phyloP scores from a whole-genome alignment of 768 basidiomycete species.

The Calvatia gigantea region DNA sequence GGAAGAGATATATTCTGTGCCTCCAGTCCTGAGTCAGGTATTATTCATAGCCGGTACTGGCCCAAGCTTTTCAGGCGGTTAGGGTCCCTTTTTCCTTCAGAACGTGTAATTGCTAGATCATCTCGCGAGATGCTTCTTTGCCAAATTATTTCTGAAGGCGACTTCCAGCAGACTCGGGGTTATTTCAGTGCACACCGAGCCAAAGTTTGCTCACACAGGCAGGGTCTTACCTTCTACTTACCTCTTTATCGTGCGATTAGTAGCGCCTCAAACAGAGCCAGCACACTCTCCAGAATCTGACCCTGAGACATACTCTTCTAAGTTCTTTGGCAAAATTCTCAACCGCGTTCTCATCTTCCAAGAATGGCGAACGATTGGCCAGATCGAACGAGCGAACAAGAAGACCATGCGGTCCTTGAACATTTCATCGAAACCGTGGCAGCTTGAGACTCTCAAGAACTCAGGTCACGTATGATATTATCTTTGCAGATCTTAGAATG shows the following conservation, averaged over 20 bases:
- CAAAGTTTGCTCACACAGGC: neutral
- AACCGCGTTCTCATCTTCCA: neutral
- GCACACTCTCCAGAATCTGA: neutral
- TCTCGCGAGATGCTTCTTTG: neutral
- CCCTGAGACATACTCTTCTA: conserved; percentile 2
- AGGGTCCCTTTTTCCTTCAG: too few species aligned
- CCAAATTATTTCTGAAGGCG: neutral
- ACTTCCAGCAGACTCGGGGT: neutral
- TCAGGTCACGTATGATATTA: too few species aligned
- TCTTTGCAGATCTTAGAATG: neutral
- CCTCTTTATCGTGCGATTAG: neutral
- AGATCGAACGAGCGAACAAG: neutral
- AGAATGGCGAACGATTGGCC: neutral
- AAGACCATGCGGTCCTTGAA: conserved; percentile 2
- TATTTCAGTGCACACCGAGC: neutral
- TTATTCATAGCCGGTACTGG: too few species aligned
- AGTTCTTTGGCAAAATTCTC: neutral
- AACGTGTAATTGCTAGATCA: too few species aligned
- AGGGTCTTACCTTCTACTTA: neutral
- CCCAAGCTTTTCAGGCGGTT: too few species aligned
- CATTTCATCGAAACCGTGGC: neutral
- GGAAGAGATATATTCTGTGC: neutral
- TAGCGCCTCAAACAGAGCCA: neutral
- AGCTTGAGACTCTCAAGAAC: neutral
- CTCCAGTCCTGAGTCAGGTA: neutral